Percentiles rank a stretch among this genome's conserved stretches.
These are phyloP conservation scores for Brassica napus DNA, from an alignment of 345 rosid species.

Conservation along the genomic window Da-Ae NC_063435.1:27642501-27643000, in stretches of 20 bases:
- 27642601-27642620: conserved; percentile 25
- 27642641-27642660: conserved; percentile 46
- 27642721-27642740: conserved; percentile 46
- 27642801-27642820: conserved; percentile 58
- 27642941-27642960: conserved; percentile 53
- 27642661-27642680: conserved; percentile 32
- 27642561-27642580: conserved; percentile 33
- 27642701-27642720: conserved; percentile 61
- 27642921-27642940: conserved; percentile 51
- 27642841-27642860: conserved; percentile 59
- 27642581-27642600: conserved; percentile 17
- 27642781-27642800: conserved; percentile 68
- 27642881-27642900: conserved; percentile 60
- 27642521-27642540: conserved; percentile 16
- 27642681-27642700: conserved; percentile 41
- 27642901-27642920: conserved; percentile 42
- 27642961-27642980: conserved; percentile 53
- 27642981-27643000: conserved; percentile 54
- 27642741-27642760: conserved; percentile 35
- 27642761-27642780: conserved; percentile 64
- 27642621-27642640: conserved; percentile 27
- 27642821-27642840: conserved; percentile 67
- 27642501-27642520: conserved; percentile 40
- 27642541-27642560: not conserved
- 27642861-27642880: conserved; percentile 63